These are phyloP conservation scores for Trichosanthes truncata DNA, from an alignment of 306 rosid genomes.

Conservation along the genomic window DNA sequence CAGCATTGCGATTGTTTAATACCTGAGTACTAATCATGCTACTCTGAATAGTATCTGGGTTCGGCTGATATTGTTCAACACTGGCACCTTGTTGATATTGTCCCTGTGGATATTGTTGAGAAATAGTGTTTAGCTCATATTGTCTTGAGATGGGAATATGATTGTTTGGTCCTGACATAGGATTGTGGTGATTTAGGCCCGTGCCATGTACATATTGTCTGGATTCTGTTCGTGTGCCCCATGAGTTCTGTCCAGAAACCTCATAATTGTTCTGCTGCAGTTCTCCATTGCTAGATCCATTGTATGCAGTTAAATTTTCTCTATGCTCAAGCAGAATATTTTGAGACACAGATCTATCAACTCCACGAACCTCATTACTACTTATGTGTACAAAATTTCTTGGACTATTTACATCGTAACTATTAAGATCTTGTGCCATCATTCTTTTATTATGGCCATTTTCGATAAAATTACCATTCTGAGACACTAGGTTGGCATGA, in stretches of 20 bases:
- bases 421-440: background rate
- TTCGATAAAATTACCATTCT: background rate
- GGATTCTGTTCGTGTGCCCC: conserved; percentile 15
- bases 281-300: conserved; percentile 18
- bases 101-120: conserved; percentile 6
- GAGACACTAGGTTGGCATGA: background rate
- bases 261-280: conserved; percentile 15
- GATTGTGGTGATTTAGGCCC: background rate
- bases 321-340: conserved; percentile 5
- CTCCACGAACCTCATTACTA: background rate
- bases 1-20: conserved; percentile 21
- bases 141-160: conserved; percentile 6
- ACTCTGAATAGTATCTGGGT: conserved; percentile 20
- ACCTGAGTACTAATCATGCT: conserved; percentile 19
- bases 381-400: background rate
- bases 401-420: background rate
- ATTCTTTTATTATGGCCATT: background rate
- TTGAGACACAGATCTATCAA: background rate
- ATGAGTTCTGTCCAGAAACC: conserved; percentile 12
- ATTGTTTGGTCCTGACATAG: conserved; percentile 8
- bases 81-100: conserved; percentile 25
- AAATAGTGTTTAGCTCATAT: background rate
- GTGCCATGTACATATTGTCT: conserved; percentile 6
- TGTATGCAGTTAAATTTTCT: conserved; percentile 12
- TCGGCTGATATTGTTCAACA: conserved; percentile 21